These are phyloP conservation scores for Globisporangium lucens DNA, from an alignment of 352 stramenopile species.

Conservation along the genomic window DNA sequence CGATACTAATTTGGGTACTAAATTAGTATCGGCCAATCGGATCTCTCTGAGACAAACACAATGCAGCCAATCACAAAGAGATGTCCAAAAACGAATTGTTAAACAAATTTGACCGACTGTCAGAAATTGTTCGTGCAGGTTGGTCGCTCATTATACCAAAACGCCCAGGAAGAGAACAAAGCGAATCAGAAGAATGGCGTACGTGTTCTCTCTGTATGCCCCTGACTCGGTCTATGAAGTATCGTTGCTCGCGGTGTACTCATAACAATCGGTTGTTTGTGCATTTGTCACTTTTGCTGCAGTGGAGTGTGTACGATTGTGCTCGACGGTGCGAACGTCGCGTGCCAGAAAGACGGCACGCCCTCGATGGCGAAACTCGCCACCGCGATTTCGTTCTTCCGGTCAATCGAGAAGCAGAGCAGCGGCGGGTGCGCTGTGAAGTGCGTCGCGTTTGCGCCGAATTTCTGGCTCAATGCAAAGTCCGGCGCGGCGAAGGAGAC, in stretches of 20 bases:
- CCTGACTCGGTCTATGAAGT: not conserved
- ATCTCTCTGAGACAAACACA: too few relatives aligned
- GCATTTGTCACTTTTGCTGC: not conserved
- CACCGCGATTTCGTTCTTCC: constrained; percentile 66
- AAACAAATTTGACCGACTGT: too few relatives aligned
- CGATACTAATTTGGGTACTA: too few relatives aligned
- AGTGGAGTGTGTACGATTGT: constrained; percentile 51
- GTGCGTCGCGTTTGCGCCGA: constrained; percentile 75
- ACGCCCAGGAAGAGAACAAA: not conserved
- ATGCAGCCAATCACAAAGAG: too few relatives aligned
- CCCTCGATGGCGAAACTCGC: constrained; percentile 53
- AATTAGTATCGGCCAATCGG: too few relatives aligned
- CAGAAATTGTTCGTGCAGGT: too few relatives aligned
- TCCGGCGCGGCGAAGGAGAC: constrained; percentile 28
- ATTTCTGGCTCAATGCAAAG: constrained; percentile 82
- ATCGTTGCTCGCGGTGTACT: not conserved
- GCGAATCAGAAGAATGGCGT: constrained; percentile 1
- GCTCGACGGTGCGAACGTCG: constrained; percentile 74
- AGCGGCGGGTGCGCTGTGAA: constrained; percentile 37
- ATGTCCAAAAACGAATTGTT: too few relatives aligned
- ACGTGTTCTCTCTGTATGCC: not conserved
- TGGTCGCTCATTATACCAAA: not conserved
- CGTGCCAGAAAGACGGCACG: constrained; percentile 59
- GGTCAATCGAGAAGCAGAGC: constrained; percentile 22
- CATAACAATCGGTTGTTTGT: not conserved